These are phyloP conservation scores for Colletotrichum sp. DNA, from an alignment of 2,329 filamentous ascomycete species.

Conservation along the genomic window DNA sequence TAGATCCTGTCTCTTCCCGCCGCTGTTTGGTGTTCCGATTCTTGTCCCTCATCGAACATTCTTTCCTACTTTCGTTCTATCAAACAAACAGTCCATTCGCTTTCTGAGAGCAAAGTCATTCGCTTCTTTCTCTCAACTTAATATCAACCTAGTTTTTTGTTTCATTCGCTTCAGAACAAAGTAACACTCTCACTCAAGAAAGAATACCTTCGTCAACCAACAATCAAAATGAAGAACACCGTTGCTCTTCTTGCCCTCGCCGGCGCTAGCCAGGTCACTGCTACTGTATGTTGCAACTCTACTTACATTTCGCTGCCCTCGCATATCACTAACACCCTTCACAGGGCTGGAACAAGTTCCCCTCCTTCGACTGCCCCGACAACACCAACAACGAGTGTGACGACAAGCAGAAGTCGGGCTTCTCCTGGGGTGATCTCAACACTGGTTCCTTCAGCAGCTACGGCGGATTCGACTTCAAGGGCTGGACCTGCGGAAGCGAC, in stretches of 20 bases:
- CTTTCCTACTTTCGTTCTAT: slow-evolving; percentile 30
- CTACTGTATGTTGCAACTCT: slow-evolving; percentile 43
- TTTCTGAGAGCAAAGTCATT: slow-evolving; percentile 57
- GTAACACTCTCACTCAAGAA: slow-evolving; percentile 3
- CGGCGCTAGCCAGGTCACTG: slow-evolving; percentile 53
- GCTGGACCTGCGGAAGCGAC: slow-evolving; percentile 71
- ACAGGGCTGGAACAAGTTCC: slow-evolving; percentile 24
- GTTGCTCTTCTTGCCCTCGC: slow-evolving; percentile 55
- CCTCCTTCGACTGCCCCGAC: slow-evolving; percentile 67
- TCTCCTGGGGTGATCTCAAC: slow-evolving; percentile 71
- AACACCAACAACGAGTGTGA: slow-evolving; percentile 82
- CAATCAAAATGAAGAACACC: slow-evolving; percentile 56
- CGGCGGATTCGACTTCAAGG: slow-evolving; percentile 75
- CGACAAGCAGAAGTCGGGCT: slow-evolving; percentile 71
- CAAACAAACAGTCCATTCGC: slow-evolving; percentile 34
- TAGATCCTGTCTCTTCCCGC: slow-evolving; percentile 18
- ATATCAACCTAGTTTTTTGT: slow-evolving; percentile 19
- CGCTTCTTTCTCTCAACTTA: slow-evolving; percentile 51
- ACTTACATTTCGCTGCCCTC: neutral
- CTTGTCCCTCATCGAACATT: slow-evolving; percentile 24
- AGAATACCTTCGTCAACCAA: neutral
- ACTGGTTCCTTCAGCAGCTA: slow-evolving; percentile 69
- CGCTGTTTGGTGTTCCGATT: slow-evolving; percentile 15
- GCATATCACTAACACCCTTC: slow-evolving; percentile 10
- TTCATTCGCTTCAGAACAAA: slow-evolving; percentile 12